Evolutionary conservation across 768 basidiomycete genomes (phyloP), one percentile per base, ranked within the genome.

Genomic region (Mrakia frigida): DNA sequence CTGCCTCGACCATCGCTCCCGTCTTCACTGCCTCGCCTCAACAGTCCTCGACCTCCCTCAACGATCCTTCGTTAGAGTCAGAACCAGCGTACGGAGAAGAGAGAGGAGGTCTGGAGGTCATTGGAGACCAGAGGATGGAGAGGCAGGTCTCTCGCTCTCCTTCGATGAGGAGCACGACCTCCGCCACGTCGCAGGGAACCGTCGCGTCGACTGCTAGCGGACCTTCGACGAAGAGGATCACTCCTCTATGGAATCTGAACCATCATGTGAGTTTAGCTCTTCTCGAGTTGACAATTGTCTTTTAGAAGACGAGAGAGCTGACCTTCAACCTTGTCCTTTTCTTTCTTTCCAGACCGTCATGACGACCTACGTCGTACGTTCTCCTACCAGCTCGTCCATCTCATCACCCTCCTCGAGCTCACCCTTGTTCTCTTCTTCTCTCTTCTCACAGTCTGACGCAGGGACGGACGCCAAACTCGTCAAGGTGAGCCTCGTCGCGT

Each of bases 221-320:
- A 6, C n/a, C 23, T 9, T 41, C 33, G 11, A 18, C 69, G 25
- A 76, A 76, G 56, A 56, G 75, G 28, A 61, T 76, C 70, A 43
- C 70, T 21, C 75, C 75, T 33, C 43, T 76, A 21, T 76, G 70
- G 46, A 76, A 76, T 61, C 70, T 76, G 23, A 60, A 71, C 16
- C 71, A 46, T 50, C 75, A 76, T 39, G 70, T 74, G 35, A 43
- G 60, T 65, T n/a, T 31, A n/a, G 35, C 6, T 37, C 6, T 33
- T 1, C 3, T 28, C 16, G 10, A 14, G 33, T 41, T n/a, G 25
- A 21, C 2, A 14, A 3, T 13, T 1, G 7, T n/a, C n/a, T n/a
- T n/a, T n/a, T 25, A 7, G 18, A 21, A n/a, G 28, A n/a, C 41
- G 28, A 28, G 33, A n/a, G n/a, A 41, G 25, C 69, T 70, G 50